Evolutionary conservation across 2,329 filamentous ascomycete genomes (phyloP), one percentile per base, ranked within the genome.

Genomic region (Amauroascus verrucosus): DNA sequence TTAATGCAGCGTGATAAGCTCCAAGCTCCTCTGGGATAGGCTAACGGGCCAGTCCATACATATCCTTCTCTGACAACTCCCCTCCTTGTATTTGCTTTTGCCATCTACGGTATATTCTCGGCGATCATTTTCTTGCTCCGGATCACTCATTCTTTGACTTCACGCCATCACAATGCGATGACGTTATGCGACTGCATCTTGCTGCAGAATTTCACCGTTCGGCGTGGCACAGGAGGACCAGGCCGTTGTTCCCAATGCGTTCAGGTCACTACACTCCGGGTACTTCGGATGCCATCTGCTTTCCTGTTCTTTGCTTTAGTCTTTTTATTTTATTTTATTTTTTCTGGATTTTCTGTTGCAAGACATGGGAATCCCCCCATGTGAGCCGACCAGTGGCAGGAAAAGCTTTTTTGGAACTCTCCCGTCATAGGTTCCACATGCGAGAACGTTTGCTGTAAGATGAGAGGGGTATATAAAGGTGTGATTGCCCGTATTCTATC

Each of bases 381-480:
- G n/a, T n/a, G n/a, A n/a, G n/a, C n/a, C n/a, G n/a, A n/a, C 28
- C 2, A 43, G 18, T 40, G 20, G 6, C 22, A 43, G 3, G 22
- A 45, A n/a, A 7, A 4, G 14, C 4, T 51, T 33, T 16, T 35
- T 26, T 38, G 46, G 46, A 48, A 48, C 46, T 32, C 22, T 48
- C 46, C 35, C 46, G 46, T 48, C 46, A 48, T 48, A 26, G 32
- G 46, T 38, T 38, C 33, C 46, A 48, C 32, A 26, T 48, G 30
- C 7, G 37, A n/a, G 18, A 6, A 30, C 18, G 20, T 18, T 14
- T 22, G 30, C 32, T 22, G 9, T n/a, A 6, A 18, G 45, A 22
- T 24, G 32, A 7, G 4, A 37, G 2, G 18, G n/a, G n/a, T 37
- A 48, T 48, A 48, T 48, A 48, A 48, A 8, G 4, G 9, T 16